Conservation (phyloP, 2,329 filamentous ascomycete species). For the Cytospora piceae region DNA sequence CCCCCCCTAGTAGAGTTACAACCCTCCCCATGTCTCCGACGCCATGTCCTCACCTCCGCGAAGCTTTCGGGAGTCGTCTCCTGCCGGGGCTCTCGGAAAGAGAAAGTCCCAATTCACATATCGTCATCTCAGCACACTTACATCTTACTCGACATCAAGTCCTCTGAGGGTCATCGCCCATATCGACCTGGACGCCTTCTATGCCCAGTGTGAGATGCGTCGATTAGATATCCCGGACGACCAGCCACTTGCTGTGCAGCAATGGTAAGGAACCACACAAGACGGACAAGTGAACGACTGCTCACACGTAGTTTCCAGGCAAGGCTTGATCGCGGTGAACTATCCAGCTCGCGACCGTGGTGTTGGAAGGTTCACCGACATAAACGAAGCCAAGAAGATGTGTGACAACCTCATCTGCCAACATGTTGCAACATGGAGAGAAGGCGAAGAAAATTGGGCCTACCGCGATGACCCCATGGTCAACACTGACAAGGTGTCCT, state of each 20-base stretch:
- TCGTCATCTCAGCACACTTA: conserved; percentile 77
- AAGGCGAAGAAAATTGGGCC: conserved; percentile 89
- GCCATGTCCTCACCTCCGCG: conserved; percentile 39
- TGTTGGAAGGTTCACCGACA: conserved; percentile 77
- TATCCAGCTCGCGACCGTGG: conserved; percentile 85
- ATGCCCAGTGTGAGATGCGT: conserved; percentile 94
- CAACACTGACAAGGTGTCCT: conserved; percentile 87
- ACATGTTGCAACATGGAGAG: conserved; percentile 93
- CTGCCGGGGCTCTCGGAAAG: conserved; percentile 38
- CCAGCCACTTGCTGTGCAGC: conserved; percentile 86
- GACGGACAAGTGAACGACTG: neutral
- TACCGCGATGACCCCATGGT: conserved; percentile 81
- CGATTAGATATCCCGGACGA: conserved; percentile 75
- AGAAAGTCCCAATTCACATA: conserved; percentile 78
- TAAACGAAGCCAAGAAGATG: conserved; percentile 80
- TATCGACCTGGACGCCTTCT: conserved; percentile 96
- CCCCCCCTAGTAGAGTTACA: neutral
- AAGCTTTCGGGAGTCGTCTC: conserved; percentile 43
- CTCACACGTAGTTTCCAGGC: conserved; percentile 52
- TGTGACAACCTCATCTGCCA: conserved; percentile 85
- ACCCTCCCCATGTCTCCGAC: conserved; percentile 1
- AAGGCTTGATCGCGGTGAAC: conserved; percentile 93
- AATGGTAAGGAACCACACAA: conserved; percentile 65
- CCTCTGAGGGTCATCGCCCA: conserved; percentile 88
- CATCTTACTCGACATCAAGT: conserved; percentile 69